Base-by-base conservation (phyloP, 805 yeast species). In the Barnettozyma salicaria region DNA sequence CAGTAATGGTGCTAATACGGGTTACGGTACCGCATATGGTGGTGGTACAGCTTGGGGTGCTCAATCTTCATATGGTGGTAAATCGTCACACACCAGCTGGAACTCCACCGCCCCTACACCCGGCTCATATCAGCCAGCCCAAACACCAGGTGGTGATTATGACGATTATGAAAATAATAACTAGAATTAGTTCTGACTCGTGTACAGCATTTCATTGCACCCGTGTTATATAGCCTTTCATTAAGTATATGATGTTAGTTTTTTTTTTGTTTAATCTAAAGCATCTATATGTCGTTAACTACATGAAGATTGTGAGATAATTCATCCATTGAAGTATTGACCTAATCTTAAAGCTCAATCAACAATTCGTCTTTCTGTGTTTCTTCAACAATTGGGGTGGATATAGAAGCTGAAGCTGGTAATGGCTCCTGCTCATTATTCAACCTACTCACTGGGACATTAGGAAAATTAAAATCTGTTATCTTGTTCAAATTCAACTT, bases 391-490 rank as follows among this genome's bases (percentile, higher is more conserved):
- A n/a, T n/a, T n/a, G n/a, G n/a, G n/a, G n/a, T n/a, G n/a, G n/a
- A n/a, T n/a, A n/a, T n/a, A n/a, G n/a, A n/a, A n/a, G n/a, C n/a
- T n/a, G n/a, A n/a, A n/a, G 26, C 13, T 5, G 19, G 16, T 2
- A n/a, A 10, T 18, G 27, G 37, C 14, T 24, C 27, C 23, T 20
- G 31, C 17, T 29, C 41, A 9, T 10, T 27, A 7, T 33, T 36
- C 11, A 39, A 11, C 27, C 54, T 63, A 14, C 48, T 51, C 10
- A 55, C 42, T 3, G 71, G 71, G 4, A 66, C 70, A 18, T 64
- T 58, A 21, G 71, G 71, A 42, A 66, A 66, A 35, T 62, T 52
- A 40, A 57, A 56, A 32, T 58, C 58, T 1, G 68, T 65, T 16
- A 64, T 55, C 27, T 46, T 42, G 8, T 33, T 31, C 3, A 20